Conservation (phyloP, 2,329 filamentous ascomycete species). For the Epichloe uncinata region DNA sequence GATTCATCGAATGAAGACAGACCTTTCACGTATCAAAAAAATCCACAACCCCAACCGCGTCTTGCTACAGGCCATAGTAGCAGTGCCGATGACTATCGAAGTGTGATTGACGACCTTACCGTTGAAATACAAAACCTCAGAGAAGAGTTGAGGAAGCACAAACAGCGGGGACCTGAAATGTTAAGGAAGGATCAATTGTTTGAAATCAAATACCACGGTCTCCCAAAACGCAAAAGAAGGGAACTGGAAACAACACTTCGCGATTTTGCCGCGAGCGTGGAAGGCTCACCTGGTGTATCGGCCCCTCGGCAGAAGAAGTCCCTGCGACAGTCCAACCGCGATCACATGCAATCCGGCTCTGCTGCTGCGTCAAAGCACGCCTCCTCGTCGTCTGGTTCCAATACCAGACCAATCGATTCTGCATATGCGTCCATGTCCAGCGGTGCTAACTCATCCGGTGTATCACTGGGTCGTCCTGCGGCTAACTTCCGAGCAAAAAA, state of each 20-base stretch:
- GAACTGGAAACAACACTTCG: constrained; percentile 63
- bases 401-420: constrained; percentile 43
- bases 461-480: constrained; percentile 24
- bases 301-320: constrained; percentile 28
- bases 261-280: constrained; percentile 54
- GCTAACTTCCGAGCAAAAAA: constrained; percentile 25
- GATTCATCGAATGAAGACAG: constrained; percentile 38
- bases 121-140: constrained; percentile 71
- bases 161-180: constrained; percentile 51
- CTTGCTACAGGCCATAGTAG: constrained; percentile 34
- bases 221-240: constrained; percentile 58
- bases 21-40: constrained; percentile 12
- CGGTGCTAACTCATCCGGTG: constrained; percentile 31
- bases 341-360: constrained; percentile 26
- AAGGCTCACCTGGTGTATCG: constrained; percentile 31
- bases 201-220: constrained; percentile 65
- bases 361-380: constrained; percentile 36
- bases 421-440: constrained; percentile 57
- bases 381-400: constrained; percentile 38
- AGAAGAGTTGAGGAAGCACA: constrained; percentile 57
- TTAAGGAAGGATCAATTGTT: constrained; percentile 67
- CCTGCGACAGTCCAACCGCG: constrained; percentile 24
- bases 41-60: constrained; percentile 15
- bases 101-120: constrained; percentile 79
- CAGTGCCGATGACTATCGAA: constrained; percentile 61